These are phyloP conservation scores for Aspergillus bombycis DNA, from an alignment of 2,329 filamentous ascomycete genomes.

Conservation along the genomic window DNA sequence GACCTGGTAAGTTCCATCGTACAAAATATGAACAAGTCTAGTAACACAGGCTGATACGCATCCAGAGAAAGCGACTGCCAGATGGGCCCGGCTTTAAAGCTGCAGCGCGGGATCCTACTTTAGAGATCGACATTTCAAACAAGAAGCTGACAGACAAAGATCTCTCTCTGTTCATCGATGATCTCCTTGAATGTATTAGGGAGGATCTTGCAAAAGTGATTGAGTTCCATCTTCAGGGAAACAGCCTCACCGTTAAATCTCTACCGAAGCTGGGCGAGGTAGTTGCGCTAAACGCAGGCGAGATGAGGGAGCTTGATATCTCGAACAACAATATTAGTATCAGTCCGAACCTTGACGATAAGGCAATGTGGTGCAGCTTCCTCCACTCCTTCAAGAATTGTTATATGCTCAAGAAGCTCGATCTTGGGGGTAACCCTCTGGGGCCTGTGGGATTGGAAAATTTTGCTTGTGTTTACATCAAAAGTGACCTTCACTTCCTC, in stretches of 20 bases:
- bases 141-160: constrained; percentile 53
- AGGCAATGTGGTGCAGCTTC: constrained; percentile 48
- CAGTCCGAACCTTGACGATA: constrained; percentile 35
- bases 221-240: constrained; percentile 51
- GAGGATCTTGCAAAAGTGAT: constrained; percentile 43
- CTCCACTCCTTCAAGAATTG: constrained; percentile 48
- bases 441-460: constrained; percentile 51
- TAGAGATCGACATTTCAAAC: constrained; percentile 51
- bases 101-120: constrained; percentile 34
- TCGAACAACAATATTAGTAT: constrained; percentile 51
- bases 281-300: constrained; percentile 45
- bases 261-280: constrained; percentile 47
- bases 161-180: constrained; percentile 46
- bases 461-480: constrained; percentile 46
- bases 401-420: constrained; percentile 47
- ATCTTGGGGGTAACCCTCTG: constrained; percentile 49
- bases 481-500: constrained; percentile 38
- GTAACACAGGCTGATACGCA: background rate
- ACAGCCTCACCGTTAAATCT: constrained; percentile 46
- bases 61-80: constrained; percentile 40
- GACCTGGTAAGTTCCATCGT: constrained; percentile 39
- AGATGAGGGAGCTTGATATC: constrained; percentile 52
- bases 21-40: background rate
- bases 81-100: constrained; percentile 30
- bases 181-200: constrained; percentile 44